A percentile compares a stretch with the other conserved stretches of the same genome.
Evolutionary conservation across 768 basidiomycete genomes (phyloP).

Genomic region (Multifurca ochricompacta): DNA sequence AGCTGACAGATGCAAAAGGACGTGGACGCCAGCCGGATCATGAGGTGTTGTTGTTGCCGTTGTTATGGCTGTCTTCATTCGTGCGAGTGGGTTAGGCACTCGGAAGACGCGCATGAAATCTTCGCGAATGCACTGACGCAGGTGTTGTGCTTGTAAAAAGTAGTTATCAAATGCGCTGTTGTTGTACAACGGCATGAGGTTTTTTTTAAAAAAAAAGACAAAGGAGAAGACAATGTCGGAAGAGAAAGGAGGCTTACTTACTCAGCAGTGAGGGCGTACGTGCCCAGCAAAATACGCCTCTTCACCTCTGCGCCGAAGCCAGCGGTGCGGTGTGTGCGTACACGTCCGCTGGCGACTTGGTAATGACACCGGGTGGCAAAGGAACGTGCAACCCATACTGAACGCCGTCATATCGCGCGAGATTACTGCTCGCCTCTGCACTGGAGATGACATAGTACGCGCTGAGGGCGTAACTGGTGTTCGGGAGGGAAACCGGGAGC

Average conservation of each 20-base stretch:
- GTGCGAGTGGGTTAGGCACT: conserved; percentile 42
- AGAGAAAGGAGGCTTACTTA: conserved; percentile 40
- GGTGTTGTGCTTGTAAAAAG: conserved; percentile 84
- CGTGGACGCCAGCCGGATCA: conserved; percentile 48
- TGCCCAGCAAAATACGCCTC: conserved; percentile 81
- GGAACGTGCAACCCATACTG: conserved; percentile 59
- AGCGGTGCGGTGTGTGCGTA: conserved; percentile 61
- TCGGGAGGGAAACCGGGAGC: conserved; percentile 66
- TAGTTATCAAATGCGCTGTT: conserved; percentile 94
- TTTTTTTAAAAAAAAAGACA: background rate
- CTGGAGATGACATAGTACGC: conserved; percentile 95
- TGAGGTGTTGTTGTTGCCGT: background rate
- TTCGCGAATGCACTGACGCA: conserved; percentile 59
- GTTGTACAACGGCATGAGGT: background rate
- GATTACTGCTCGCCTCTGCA: conserved; percentile 88
- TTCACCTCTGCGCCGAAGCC: conserved; percentile 83
- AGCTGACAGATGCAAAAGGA: conserved; percentile 81
- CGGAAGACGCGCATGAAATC: conserved; percentile 73
- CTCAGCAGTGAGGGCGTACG: conserved; percentile 89
- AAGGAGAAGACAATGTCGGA: background rate
- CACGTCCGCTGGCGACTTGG: conserved; percentile 42
- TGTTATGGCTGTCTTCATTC: no score
- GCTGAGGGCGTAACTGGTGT: conserved; percentile 65
- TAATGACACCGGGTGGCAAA: conserved; percentile 35
- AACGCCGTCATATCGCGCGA: conserved; percentile 85